A percentile compares a stretch with the other conserved stretches of the same genome.
Evolutionary conservation across 2,329 filamentous ascomycete genomes (phyloP).

Genomic region (Nectriaceae sp.): DNA sequence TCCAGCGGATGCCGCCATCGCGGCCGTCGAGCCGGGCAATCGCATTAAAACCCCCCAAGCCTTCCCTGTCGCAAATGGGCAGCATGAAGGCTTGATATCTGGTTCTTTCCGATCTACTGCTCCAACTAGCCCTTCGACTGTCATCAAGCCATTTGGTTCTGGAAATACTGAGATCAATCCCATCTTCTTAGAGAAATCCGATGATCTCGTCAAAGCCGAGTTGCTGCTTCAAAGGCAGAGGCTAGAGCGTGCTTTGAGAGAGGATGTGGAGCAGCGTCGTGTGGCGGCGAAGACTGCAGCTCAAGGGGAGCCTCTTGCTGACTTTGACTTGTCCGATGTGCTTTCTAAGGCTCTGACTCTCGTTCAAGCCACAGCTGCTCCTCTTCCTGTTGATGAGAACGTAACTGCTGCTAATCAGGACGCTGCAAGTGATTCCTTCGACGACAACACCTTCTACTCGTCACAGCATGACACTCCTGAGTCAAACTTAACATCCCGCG

Average conservation of each 20-base stretch:
- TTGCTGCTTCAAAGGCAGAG: slow-evolving; percentile 77
- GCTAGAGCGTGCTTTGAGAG: slow-evolving; percentile 74
- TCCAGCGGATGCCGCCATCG: slow-evolving; percentile 24
- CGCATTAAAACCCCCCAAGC: slow-evolving; percentile 33
- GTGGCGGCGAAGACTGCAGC: slow-evolving; percentile 40
- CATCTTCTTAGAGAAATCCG: slow-evolving; percentile 82
- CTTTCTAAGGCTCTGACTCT: slow-evolving; percentile 69
- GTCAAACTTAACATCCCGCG: slow-evolving; percentile 48
- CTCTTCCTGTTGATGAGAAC: slow-evolving; percentile 57
- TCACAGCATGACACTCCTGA: slow-evolving; percentile 83
- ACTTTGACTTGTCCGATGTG: slow-evolving; percentile 73
- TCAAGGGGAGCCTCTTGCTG: slow-evolving; percentile 57
- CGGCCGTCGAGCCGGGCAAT: slow-evolving; percentile 13
- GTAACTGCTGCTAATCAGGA: slow-evolving; percentile 56
- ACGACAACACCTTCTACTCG: slow-evolving; percentile 95
- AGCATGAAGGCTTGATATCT: slow-evolving; percentile 23
- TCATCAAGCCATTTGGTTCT: slow-evolving; percentile 44
- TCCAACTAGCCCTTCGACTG: slow-evolving; percentile 28
- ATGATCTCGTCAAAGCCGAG: slow-evolving; percentile 80
- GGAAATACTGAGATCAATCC: slow-evolving; percentile 74
- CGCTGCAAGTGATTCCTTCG: slow-evolving; percentile 76
- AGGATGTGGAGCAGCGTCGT: slow-evolving; percentile 70
- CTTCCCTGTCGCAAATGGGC: slow-evolving; percentile 40
- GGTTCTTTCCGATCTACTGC: slow-evolving; percentile 3
- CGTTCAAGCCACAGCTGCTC: slow-evolving; percentile 68